These are phyloP conservation scores for Aegle marmelos DNA, from an alignment of 345 rosid species.

Conservation along the genomic window DNA sequence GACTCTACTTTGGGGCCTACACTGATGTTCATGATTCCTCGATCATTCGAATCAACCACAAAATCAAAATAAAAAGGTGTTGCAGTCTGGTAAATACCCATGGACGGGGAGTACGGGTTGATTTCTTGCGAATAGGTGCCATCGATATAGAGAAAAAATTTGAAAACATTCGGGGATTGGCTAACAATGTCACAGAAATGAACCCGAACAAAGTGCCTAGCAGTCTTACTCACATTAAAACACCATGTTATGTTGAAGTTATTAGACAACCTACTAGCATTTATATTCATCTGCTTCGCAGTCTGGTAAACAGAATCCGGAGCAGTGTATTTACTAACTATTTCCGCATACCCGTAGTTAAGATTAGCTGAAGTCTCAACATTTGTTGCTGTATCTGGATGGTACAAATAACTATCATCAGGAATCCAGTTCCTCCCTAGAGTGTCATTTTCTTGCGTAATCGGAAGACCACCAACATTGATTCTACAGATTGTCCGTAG, in stretches of 20 bases:
- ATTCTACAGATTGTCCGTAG: slow-evolving; percentile 32
- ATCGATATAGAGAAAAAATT: slow-evolving; percentile 42
- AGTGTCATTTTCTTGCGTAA: slow-evolving; percentile 34
- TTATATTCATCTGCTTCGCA: slow-evolving; percentile 26
- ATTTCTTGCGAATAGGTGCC: slow-evolving; percentile 18
- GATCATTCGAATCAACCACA: slow-evolving; percentile 41
- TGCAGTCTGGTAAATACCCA: neutral
- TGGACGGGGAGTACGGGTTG: neutral
- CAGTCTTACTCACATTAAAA: slow-evolving; percentile 35
- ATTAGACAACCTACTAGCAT: too few species aligned
- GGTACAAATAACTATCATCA: slow-evolving; percentile 28
- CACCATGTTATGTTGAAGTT: slow-evolving; percentile 48
- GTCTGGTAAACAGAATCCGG: slow-evolving; percentile 45
- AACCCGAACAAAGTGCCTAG: slow-evolving; percentile 41
- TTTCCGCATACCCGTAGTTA: neutral
- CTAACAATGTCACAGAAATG: slow-evolving; percentile 58
- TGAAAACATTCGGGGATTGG: neutral
- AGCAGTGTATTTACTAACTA: slow-evolving; percentile 27
- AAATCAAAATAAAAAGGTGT: slow-evolving; percentile 46
- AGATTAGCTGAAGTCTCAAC: rapidly evolving
- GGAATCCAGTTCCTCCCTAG: slow-evolving; percentile 46
- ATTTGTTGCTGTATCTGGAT: slow-evolving; percentile 15
- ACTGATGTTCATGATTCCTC: slow-evolving; percentile 34
- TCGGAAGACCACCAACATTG: slow-evolving; percentile 41
- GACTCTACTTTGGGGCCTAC: slow-evolving; percentile 15